Conservation (phyloP, 352 stramenopile genomes). For the Pythium dissimile region DNA sequence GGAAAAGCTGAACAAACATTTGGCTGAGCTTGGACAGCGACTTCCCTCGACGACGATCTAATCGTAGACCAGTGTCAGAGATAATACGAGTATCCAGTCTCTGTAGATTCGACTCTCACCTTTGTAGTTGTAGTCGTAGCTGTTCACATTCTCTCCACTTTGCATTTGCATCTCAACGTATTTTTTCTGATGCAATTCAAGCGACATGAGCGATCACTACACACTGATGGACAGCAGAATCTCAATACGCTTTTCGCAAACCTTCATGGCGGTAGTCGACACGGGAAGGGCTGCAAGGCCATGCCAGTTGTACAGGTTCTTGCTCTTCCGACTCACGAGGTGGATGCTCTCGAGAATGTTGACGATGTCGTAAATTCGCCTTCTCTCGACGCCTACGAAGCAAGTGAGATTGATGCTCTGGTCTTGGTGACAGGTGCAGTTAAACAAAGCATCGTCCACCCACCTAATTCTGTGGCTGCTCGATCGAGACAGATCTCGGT, state of each 20-base stretch:
- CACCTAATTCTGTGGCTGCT: constrained; percentile 57
- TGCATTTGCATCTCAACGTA: constrained; percentile 37
- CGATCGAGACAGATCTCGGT: constrained; percentile 74
- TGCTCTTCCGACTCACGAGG: constrained; percentile 94
- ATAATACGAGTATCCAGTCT: not conserved
- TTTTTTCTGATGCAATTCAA: constrained; percentile 30
- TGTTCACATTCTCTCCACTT: constrained; percentile 18
- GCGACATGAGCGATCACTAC: too few relatives aligned
- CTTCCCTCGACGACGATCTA: constrained; percentile 70
- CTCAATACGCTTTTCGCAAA: not conserved
- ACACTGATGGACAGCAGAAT: too few relatives aligned
- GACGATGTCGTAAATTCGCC: constrained; percentile 97
- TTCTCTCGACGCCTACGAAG: constrained; percentile 83
- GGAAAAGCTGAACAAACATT: constrained; percentile 95
- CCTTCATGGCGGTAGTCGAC: constrained; percentile 74
- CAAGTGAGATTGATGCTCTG: not conserved
- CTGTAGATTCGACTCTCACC: constrained; percentile 25
- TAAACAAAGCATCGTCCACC: too few relatives aligned
- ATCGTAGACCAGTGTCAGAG: too few relatives aligned
- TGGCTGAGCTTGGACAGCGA: constrained; percentile 92
- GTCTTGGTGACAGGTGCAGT: too few relatives aligned
- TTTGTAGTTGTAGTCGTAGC: constrained; percentile 60
- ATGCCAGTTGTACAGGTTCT: constrained; percentile 96
- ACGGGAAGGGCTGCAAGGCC: constrained; percentile 59
- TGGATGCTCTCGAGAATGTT: constrained; percentile 97